Evolutionary conservation across 176 grass and related monocot genomes (phyloP), one percentile per base, ranked within the genome.

Genomic region (Carex cristatella): DNA sequence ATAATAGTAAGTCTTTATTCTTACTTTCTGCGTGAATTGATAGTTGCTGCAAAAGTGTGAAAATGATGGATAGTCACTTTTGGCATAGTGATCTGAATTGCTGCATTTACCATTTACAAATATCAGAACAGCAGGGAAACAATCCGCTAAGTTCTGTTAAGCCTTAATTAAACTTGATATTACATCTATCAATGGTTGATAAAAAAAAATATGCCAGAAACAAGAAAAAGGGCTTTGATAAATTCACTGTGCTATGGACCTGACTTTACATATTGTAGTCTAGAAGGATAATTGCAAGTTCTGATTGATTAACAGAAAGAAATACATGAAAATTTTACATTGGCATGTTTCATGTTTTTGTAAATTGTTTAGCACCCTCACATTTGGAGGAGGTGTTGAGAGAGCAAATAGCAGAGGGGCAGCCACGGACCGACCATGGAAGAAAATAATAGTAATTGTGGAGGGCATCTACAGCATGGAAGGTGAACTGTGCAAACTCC

Each of bases 381-480:
- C 90, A 97, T 86, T 86, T 97, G 74, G 91, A 97, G 90, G 91
- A 94, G 75, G 91, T 97, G 4, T 44, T 97, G 79, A 92, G 94
- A 76, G 85, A 97, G 85, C 90, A 97, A 84, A 95, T 95, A 89
- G 89, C 94, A 69, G 85, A 81, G 49, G 91, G 94, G 61, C 94
- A 95, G 53, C 94, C 94, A 81, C 79, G 94, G 64, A 97, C 81
- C 87, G 86, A 80, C 84, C 89, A 30, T 97, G 94, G 94, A 97
- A 92, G 83, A 97, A 94, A 87, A 97, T 97, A 57, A 92, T 97
- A 89, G 94, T 95, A 66, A 89, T 95, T 85, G 89, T 95, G 11
- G 94, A 95, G 87, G 91, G 94, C 68, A 95, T 95, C 65, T 95
- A 95, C 51, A 95, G 94, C 73, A 95, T 95, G 94, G 94, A 95